These are phyloP conservation scores for Cyberlindnera lachancei DNA, from an alignment of 805 yeast species.

Conservation along the genomic window DNA sequence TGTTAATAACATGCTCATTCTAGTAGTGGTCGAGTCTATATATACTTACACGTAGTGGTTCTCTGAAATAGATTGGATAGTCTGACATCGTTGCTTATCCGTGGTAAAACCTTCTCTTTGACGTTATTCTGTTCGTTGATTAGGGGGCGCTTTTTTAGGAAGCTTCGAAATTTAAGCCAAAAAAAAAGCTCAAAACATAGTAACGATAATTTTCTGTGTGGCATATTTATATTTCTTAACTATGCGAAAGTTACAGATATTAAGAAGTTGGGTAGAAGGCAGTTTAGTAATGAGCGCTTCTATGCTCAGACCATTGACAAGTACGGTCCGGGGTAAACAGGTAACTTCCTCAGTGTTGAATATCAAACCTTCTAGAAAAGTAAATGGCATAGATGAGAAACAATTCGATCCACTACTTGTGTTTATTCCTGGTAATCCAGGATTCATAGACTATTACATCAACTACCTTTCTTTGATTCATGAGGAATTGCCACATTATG, in stretches of 20 bases:
- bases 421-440: conserved; percentile 76
- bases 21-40: no score
- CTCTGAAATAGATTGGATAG: conserved; percentile 48
- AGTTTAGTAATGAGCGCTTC: no score
- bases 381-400: no score
- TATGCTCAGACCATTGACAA: no score
- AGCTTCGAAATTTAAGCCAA: not conserved
- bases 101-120: not conserved
- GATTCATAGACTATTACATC: conserved; percentile 56
- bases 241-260: no score
- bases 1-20: conserved; percentile 1
- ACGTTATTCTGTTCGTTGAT: not conserved
- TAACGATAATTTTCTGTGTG: no score
- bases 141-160: not conserved
- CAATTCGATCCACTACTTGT: conserved; percentile 42
- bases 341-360: no score
- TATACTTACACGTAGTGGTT: conserved; percentile 56
- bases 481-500: conserved; percentile 34
- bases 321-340: no score
- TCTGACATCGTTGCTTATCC: conserved; percentile 8
- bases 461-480: conserved; percentile 42
- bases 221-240: no score
- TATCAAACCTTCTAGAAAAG: no score
- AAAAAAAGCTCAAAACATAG: no score
- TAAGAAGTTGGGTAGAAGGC: no score